These are phyloP conservation scores for Mycena chlorophos DNA, from an alignment of 768 basidiomycete species.

Conservation along the genomic window DNA sequence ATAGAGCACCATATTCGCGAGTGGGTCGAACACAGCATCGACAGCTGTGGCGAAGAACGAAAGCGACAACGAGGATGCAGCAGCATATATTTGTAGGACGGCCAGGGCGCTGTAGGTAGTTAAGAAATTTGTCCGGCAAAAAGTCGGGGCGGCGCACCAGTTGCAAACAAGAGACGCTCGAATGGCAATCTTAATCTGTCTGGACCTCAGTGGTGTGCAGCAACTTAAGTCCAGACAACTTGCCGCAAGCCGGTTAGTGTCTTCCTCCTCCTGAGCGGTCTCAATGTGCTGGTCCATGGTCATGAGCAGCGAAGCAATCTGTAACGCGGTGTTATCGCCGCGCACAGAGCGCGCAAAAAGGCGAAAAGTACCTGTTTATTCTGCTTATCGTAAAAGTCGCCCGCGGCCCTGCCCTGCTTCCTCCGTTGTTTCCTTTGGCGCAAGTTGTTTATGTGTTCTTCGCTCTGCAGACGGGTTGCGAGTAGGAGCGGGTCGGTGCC, in stretches of 20 bases:
- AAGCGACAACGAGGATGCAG: constrained; percentile 55
- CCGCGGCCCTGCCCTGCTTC: constrained; percentile 40
- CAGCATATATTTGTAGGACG: constrained; percentile 52
- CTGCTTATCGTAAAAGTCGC: constrained; percentile 22
- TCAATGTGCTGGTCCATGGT: constrained; percentile 57
- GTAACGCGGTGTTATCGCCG: not conserved
- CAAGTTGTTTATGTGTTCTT: constrained; percentile 13
- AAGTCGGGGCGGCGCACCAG: constrained; percentile 41
- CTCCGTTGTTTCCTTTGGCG: constrained; percentile 34
- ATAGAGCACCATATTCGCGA: constrained; percentile 47
- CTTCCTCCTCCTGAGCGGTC: constrained; percentile 50
- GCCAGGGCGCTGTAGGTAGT: constrained; percentile 10
- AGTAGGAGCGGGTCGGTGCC: constrained; percentile 17
- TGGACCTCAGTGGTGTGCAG: not conserved
- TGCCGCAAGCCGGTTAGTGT: constrained; percentile 44
- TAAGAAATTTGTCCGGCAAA: constrained; percentile 4
- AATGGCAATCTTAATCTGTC: constrained; percentile 57
- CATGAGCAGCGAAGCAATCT: constrained; percentile 55
- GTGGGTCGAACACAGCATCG: constrained; percentile 54
- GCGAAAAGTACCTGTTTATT: constrained; percentile 28
- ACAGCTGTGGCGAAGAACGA: constrained; percentile 61
- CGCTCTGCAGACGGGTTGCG: constrained; percentile 16
- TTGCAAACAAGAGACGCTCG: constrained; percentile 53
- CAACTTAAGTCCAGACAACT: constrained; percentile 13
- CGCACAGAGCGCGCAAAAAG: not conserved